phyloP scores from a whole-genome alignment of 148 eudicot species.

The Camellia granthamiana region DNA sequence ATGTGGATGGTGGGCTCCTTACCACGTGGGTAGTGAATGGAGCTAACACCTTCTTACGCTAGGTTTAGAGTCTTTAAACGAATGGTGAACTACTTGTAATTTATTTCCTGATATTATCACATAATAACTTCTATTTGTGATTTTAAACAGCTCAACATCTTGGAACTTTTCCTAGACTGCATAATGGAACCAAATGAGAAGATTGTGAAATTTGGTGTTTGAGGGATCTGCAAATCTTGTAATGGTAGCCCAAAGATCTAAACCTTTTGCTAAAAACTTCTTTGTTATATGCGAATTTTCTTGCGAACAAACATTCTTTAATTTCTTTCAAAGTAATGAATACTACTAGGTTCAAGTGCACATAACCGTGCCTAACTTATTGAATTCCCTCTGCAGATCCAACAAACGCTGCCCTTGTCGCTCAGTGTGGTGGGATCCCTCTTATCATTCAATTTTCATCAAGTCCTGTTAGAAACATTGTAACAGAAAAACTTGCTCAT shows the following conservation, averaged over 20 bases:
- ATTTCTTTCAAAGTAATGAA: background rate
- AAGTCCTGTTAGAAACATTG: conserved; percentile 28
- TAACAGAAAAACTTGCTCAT: background rate
- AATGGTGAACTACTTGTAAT: background rate
- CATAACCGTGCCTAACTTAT: conserved; percentile 28
- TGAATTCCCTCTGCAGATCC: conserved; percentile 26
- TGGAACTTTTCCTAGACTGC: conserved; percentile 94
- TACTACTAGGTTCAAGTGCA: background rate
- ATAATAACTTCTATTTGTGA: background rate
- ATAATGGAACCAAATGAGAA: conserved; percentile 75
- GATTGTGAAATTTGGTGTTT: conserved; percentile 70
- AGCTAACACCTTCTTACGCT: conserved; percentile 39
- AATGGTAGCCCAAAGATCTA: conserved; percentile 45
- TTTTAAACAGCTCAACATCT: conserved; percentile 60
- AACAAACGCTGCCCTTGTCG: conserved; percentile 23
- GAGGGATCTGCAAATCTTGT: conserved; percentile 78
- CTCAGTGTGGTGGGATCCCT: conserved; percentile 23
- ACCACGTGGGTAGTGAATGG: too few relatives aligned
- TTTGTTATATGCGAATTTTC: background rate
- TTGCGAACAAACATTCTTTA: background rate
- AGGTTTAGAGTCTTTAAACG: conserved; percentile 18
- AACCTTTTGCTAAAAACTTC: background rate
- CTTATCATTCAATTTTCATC: conserved; percentile 27
- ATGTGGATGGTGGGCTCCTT: too few relatives aligned
- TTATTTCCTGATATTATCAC: background rate